phyloP scores from a whole-genome alignment of 2,329 filamentous ascomycete genomes.

The Fusarium newnesense region DNA sequence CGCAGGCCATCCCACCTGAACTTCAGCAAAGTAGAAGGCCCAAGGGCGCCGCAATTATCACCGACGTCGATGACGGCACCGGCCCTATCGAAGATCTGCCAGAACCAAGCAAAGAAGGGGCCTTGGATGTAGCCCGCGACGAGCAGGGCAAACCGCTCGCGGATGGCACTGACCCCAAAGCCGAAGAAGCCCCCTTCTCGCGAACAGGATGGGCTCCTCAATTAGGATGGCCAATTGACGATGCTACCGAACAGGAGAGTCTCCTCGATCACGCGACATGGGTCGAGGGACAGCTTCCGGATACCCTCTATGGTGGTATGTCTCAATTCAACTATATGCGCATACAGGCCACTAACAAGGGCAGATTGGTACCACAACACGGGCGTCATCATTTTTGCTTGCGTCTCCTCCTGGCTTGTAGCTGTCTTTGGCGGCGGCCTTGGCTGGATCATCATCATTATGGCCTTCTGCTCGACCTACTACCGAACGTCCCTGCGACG shows the following conservation, averaged over 20 bases:
- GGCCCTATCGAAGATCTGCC: slow-evolving; percentile 81
- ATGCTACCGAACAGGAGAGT: slow-evolving; percentile 68
- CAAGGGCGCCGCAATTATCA: slow-evolving; percentile 76
- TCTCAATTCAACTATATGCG: not conserved
- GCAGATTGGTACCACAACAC: slow-evolving; percentile 99
- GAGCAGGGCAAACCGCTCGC: slow-evolving; percentile 58
- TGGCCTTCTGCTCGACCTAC: slow-evolving; percentile 92
- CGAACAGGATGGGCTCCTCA: slow-evolving; percentile 88
- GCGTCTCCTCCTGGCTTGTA: slow-evolving; percentile 88
- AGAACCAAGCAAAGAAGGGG: slow-evolving; percentile 75
- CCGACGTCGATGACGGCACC: slow-evolving; percentile 80
- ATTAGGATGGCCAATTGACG: slow-evolving; percentile 76
- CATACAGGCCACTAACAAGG: slow-evolving; percentile 8
- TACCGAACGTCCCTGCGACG: slow-evolving; percentile 95
- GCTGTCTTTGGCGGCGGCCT: slow-evolving; percentile 90
- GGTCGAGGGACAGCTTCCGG: slow-evolving; percentile 84
- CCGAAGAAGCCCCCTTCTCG: slow-evolving; percentile 58
- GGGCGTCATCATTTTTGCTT: slow-evolving; percentile 92
- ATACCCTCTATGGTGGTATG: slow-evolving; percentile 89
- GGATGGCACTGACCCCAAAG: slow-evolving; percentile 63
- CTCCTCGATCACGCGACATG: slow-evolving; percentile 89
- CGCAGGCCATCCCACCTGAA: slow-evolving; percentile 52
- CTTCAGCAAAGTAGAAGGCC: slow-evolving; percentile 51
- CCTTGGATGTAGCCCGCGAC: slow-evolving; percentile 64
- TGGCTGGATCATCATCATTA: slow-evolving; percentile 92